Base-by-base conservation (phyloP, 495 filamentous ascomycete genomes). In the Penicillium samsonianum region DNA sequence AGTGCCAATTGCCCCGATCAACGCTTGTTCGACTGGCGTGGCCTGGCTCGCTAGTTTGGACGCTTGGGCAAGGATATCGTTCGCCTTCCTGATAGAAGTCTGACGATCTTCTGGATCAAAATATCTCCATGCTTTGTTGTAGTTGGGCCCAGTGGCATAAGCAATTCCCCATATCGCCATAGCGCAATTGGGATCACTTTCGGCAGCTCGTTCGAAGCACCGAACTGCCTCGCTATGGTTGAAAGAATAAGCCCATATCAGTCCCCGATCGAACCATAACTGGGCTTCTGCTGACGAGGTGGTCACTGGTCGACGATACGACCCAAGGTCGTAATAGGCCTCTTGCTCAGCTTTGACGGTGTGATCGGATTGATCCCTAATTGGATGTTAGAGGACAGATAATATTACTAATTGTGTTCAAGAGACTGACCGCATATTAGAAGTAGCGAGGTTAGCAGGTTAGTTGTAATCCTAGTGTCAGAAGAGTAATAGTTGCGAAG, bases 231-330 rank as follows among this genome's bases (percentile, higher is more conserved):
- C 60, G 4, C 40, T 50, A 45, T 62, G 60, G 12, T 62, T 62
- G 56, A 62, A 62, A 19, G 44, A 50, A 26, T 55, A 50, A 7
- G 56, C 49, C 60, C 60, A 62, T 17, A 55, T 42, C 12, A 59
- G 35, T 16, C 60, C 60, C 10, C 60, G 60, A 45, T 55, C 23
- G 19, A 62, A 62, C 60, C 60, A 62, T 26, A 23, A 2, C 5
- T 62, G 60, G n/a, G 53, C 25, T 9, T 23, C 67, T 1, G 58
- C 30, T 61, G 57, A 77, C 11, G 26, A 59, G 3, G 80, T 78
- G 30, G 52, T 77, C 7, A 85, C 64, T 9, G 42, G 1, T 17
- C 35, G 31, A 41, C 1, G 16, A 28, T 41, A n/a, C 4, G 35
- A 28, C 2, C 49, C 49, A 41, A 52, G 49, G 3, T 52, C 22